Conservation (phyloP, 2,329 filamentous ascomycete species). For the Curvularia verruculosa region DNA sequence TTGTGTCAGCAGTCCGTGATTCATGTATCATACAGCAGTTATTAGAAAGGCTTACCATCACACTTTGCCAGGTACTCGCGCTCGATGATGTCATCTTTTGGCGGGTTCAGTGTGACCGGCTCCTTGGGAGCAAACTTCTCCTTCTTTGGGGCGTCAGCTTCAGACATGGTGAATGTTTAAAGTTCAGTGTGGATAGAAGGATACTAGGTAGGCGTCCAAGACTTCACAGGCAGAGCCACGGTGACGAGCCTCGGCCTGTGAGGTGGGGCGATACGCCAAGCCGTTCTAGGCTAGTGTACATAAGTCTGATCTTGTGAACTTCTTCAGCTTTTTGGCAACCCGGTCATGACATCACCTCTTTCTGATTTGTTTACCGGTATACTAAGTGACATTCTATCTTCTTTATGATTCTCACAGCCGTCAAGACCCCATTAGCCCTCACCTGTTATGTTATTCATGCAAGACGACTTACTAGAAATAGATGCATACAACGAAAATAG, state of each 20-base stretch:
- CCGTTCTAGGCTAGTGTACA: background rate
- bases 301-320: constrained; percentile 4
- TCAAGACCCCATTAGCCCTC: background rate
- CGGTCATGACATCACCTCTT: too few species aligned
- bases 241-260: constrained; percentile 19
- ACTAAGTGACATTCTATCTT: background rate
- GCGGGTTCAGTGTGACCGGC: constrained; percentile 76
- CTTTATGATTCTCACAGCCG: background rate
- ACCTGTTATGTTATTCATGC: too few species aligned
- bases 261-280: constrained; percentile 28
- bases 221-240: constrained; percentile 8
- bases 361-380: background rate
- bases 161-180: constrained; percentile 37
- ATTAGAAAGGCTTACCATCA: constrained; percentile 67
- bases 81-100: constrained; percentile 88
- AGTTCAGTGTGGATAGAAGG: constrained; percentile 5
- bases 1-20: constrained; percentile 1
- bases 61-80: constrained; percentile 78
- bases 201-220: constrained; percentile 3
- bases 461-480: too few species aligned
- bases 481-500: too few species aligned
- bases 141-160: constrained; percentile 43
- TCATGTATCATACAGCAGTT: background rate
- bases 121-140: constrained; percentile 78
- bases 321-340: background rate